phyloP scores from a whole-genome alignment of 176 grass and related monocot species.

The Oryza meridionalis region DNA sequence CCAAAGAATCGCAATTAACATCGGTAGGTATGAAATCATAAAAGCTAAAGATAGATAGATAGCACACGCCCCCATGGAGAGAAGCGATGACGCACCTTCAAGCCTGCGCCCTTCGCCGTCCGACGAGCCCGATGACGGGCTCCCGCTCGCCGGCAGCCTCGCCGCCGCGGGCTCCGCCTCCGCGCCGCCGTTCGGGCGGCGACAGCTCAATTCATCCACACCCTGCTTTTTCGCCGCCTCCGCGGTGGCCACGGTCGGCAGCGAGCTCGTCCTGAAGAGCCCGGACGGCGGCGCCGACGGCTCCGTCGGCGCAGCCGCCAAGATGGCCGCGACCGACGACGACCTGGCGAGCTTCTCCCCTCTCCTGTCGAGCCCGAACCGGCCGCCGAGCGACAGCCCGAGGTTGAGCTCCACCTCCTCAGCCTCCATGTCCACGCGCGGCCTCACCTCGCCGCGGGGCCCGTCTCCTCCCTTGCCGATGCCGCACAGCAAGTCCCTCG shows the following conservation, averaged over 20 bases:
- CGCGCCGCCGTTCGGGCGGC: not conserved
- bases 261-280: constrained; percentile 47
- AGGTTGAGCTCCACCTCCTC: constrained; percentile 72
- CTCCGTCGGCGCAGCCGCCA: constrained; percentile 18
- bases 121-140: constrained; percentile 42
- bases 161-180: constrained; percentile 16
- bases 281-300: constrained; percentile 1
- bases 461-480: constrained; percentile 6
- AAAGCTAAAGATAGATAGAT: constrained; percentile 34
- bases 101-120: constrained; percentile 33
- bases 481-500: constrained; percentile 38
- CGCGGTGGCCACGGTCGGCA: constrained; percentile 35
- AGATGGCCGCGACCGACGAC: constrained; percentile 54
- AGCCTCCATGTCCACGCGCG: not conserved
- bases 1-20: not conserved
- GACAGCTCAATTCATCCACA: not conserved
- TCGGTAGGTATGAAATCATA: not conserved
- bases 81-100: constrained; percentile 39
- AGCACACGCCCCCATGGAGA: constrained; percentile 4
- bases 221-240: not conserved
- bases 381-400: constrained; percentile 72
- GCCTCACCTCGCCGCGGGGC: not conserved
- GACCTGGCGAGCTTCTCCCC: constrained; percentile 49
- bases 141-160: constrained; percentile 28
- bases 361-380: constrained; percentile 47